phyloP scores from a whole-genome alignment of 2,329 filamentous ascomycete species.

The Botryotinia calthae region DNA sequence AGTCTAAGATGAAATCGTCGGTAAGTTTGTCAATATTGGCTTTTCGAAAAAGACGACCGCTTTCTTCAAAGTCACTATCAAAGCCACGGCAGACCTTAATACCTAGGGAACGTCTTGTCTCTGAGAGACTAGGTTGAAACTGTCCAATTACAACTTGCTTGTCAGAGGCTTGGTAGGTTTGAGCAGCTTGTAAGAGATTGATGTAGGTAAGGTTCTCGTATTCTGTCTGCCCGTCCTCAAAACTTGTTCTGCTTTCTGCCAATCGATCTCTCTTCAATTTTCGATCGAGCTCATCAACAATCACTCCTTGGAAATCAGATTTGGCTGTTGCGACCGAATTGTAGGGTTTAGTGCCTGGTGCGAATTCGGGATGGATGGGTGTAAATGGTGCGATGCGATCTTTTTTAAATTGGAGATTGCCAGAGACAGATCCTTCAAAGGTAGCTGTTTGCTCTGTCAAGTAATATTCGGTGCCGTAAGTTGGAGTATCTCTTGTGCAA shows the following conservation, averaged over 20 bases:
- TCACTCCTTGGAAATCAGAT: background rate
- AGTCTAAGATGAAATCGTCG: background rate
- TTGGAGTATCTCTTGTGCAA: background rate
- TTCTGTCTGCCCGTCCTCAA: background rate
- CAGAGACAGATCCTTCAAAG: background rate
- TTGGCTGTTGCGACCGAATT: background rate
- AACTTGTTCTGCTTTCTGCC: background rate
- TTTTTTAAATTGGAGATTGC: background rate
- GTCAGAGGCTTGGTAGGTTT: background rate
- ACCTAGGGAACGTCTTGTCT: background rate
- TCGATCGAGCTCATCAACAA: background rate
- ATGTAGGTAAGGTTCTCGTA: background rate
- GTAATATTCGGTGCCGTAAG: background rate
- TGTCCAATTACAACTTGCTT: background rate
- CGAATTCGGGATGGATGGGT: background rate
- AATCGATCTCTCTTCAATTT: background rate
- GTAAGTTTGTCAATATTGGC: background rate
- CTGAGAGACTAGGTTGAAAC: background rate
- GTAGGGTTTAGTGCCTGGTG: background rate
- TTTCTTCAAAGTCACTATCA: background rate
- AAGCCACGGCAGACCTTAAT: background rate
- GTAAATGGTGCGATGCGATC: background rate
- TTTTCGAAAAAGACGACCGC: background rate
- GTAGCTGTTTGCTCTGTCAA: background rate
- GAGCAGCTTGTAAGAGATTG: background rate